These are phyloP conservation scores for Pelargonium nanum DNA, from an alignment of 345 rosid species.

Conservation along the genomic window DNA sequence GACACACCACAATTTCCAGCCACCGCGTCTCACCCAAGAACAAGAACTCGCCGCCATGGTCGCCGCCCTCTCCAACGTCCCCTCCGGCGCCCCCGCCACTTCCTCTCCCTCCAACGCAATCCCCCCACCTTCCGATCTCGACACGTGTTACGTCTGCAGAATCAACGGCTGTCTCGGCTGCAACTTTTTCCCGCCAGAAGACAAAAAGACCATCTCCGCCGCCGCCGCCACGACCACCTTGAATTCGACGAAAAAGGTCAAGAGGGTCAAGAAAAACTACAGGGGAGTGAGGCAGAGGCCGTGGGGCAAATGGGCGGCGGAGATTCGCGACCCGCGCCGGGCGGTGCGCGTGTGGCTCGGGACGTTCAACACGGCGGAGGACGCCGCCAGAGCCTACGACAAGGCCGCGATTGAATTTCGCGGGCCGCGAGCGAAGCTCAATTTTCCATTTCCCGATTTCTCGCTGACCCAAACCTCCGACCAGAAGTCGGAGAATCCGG, in stretches of 20 bases:
- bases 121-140: constrained; percentile 26
- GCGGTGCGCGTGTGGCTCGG: constrained; percentile 90
- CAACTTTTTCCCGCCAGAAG: constrained; percentile 57
- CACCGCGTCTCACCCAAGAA: constrained; percentile 32
- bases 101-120: not conserved
- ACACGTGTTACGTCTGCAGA: constrained; percentile 52
- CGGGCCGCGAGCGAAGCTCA: constrained; percentile 38
- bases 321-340: constrained; percentile 79
- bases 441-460: constrained; percentile 48
- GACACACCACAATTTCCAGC: not conserved
- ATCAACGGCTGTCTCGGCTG: constrained; percentile 73
- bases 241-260: constrained; percentile 14
- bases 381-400: constrained; percentile 90
- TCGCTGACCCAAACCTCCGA: not conserved
- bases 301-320: constrained; percentile 98
- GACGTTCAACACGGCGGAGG: constrained; percentile 79
- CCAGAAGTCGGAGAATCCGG: not conserved
- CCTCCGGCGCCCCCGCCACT: not conserved
- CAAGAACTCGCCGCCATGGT: constrained; percentile 65
- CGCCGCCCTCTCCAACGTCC: constrained; percentile 23
- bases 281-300: constrained; percentile 98
- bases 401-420: constrained; percentile 51
- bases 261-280: constrained; percentile 54
- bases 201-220: constrained; percentile 10
- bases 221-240: constrained; percentile 1